Evolutionary conservation across 169 alveolate genomes (phyloP), one percentile per base, ranked within the genome.

Genomic region (Theileria parva): DNA sequence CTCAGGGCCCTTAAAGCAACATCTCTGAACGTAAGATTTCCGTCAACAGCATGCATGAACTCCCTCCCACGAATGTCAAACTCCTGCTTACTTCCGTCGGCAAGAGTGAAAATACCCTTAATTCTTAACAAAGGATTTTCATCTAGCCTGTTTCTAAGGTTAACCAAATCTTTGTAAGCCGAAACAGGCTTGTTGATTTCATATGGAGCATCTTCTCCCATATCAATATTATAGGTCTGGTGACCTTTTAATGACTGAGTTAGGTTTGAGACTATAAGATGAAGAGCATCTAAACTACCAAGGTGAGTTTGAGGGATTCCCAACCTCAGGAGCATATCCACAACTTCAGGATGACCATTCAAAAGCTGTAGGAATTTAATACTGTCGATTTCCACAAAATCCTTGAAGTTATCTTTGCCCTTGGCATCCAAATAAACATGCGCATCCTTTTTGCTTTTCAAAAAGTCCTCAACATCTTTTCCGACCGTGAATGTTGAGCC

Each of bases 281-380:
- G 71, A 60, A 85, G 74, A 23, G 85, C 77, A 59, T 85, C 77
- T 21, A 78, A 61, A 28, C 88, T 78, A 25, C 87, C 87, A 21
- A 85, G 87, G 51, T 78, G 87, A 15, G 78, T 85, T 57, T 77
- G 87, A 9, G 91, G 87, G 44, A 85, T 50, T 1, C 91, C 91
- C 77, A 85, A 57, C 50, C 76, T 77, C 12, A 85, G 80, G 6
- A 85, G 75, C 39, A 85, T 77, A 28, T 73, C 84, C 28, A 79
- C 79, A 12, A 85, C 86, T 61, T 61, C 81, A 15, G 91, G 91
- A 60, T 85, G 91, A 4, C 73, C 51, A 21, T 72, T 70, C 55
- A 85, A 68, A 32, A 85, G 75, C 50, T 65, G 27, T 19, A 77
- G 71, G 91, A 85, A 85, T 53, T 77, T 77, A 66, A 51, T 72